Conservation (phyloP, 2,329 filamentous ascomycete species). For the Alternaria triticina region DNA sequence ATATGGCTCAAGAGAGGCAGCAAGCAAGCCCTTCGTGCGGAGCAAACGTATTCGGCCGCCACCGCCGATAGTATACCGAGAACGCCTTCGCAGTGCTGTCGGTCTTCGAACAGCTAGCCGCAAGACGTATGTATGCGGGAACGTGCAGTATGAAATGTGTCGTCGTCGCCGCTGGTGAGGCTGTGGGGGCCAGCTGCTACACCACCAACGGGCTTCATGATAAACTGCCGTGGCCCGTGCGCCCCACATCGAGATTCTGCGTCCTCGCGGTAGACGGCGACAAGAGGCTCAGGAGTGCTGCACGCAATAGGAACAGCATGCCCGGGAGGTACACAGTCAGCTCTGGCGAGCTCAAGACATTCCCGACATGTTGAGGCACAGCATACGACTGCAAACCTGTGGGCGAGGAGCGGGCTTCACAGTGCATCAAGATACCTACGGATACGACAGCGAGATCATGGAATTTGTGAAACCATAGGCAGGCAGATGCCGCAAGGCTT, state of each 20-base stretch:
- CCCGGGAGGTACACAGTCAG: background rate
- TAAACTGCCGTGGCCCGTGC: conserved; percentile 11
- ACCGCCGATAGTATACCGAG: background rate
- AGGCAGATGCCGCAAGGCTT: background rate
- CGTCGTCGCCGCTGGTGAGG: background rate
- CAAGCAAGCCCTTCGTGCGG: background rate
- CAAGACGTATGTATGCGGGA: background rate
- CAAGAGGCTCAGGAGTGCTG: background rate
- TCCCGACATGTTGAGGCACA: background rate
- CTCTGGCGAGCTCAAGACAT: background rate
- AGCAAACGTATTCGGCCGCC: background rate
- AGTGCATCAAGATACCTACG: background rate
- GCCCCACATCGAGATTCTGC: background rate
- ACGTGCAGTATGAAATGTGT: background rate
- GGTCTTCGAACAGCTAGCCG: background rate
- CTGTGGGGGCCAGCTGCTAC: background rate
- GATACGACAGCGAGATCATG: background rate
- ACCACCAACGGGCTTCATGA: conserved; percentile 8
- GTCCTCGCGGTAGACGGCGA: background rate
- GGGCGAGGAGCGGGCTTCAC: background rate
- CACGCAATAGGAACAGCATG: background rate
- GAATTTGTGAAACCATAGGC: background rate
- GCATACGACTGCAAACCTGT: background rate
- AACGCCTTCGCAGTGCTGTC: background rate
- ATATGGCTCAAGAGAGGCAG: background rate